A percentile compares a stretch with the other conserved stretches of the same genome.
Evolutionary conservation across 176 grass and related monocot genomes (phyloP).

Genomic region (Bonia amplexicaulis): DNA sequence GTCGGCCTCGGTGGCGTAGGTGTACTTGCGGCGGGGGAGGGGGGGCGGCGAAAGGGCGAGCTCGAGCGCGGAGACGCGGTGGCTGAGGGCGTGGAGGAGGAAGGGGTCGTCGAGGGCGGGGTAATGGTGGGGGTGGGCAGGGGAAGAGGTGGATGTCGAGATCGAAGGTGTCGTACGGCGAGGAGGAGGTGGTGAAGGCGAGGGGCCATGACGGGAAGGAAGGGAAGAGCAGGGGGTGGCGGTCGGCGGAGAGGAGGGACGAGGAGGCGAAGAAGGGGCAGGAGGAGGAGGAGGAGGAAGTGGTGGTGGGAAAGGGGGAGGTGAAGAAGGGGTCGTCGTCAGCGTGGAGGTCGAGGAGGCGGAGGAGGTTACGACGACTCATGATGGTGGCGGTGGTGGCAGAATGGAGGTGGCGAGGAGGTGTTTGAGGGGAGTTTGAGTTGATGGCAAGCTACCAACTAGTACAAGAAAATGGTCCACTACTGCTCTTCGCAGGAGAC

Average conservation of each 20-base stretch:
- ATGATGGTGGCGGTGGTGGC: neutral
- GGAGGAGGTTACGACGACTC: neutral
- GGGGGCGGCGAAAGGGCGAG: conserved; percentile 29
- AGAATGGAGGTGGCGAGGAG: too few species aligned
- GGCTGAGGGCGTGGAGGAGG: conserved; percentile 48
- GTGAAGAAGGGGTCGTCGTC: neutral
- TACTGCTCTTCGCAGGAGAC: too few species aligned
- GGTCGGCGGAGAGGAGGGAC: neutral
- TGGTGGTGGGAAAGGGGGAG: neutral
- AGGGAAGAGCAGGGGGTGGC: neutral
- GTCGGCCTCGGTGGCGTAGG: conserved; percentile 53
- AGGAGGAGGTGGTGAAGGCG: neutral
- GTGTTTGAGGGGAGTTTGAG: too few species aligned
- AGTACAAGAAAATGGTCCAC: too few species aligned
- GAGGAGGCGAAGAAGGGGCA: neutral
- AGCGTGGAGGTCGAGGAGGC: conserved; percentile 4
- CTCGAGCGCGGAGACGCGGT: conserved; percentile 64
- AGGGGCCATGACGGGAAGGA: conserved; percentile 33
- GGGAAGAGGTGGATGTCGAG: conserved; percentile 15
- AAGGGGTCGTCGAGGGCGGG: neutral
- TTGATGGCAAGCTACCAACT: too few species aligned
- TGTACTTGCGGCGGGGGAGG: conserved; percentile 42
- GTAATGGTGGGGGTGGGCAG: conserved; percentile 1
- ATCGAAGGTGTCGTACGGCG: conserved; percentile 12
- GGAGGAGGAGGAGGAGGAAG: neutral